These are phyloP conservation scores for Aspergillus sp. DNA, from an alignment of 2,329 filamentous ascomycete species.

Conservation along the genomic window DNA sequence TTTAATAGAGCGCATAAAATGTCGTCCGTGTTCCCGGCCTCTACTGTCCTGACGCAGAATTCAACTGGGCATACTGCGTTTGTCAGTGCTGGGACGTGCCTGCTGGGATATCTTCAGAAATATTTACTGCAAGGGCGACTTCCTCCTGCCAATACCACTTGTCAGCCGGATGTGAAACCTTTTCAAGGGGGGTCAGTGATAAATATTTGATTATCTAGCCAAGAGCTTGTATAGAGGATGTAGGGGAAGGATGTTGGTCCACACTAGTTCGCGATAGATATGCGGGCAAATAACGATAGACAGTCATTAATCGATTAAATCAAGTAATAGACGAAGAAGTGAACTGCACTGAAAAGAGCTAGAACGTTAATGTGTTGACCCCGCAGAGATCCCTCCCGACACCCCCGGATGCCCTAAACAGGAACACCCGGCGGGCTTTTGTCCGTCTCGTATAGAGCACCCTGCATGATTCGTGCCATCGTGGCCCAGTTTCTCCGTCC, in stretches of 20 bases:
- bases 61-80: background rate
- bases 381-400: background rate
- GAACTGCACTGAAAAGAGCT: no score
- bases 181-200: background rate
- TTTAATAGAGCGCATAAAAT: slow-evolving; percentile 20
- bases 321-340: no score
- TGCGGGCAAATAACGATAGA: no score
- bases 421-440: background rate
- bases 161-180: background rate
- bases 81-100: background rate
- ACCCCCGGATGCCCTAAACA: background rate
- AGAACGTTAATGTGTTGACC: no score
- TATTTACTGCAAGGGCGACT: background rate
- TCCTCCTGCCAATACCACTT: background rate
- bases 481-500: background rate
- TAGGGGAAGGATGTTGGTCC: no score
- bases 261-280: no score
- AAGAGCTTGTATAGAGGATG: no score
- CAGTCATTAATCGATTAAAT: no score
- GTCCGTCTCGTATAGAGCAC: background rate
- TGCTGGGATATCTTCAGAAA: background rate
- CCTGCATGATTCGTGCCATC: background rate
- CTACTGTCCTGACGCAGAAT: slow-evolving; percentile 41
- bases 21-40: slow-evolving; percentile 37
- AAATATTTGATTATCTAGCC: background rate